phyloP scores from a whole-genome alignment of 495 filamentous ascomycete genomes.

The Lepidopterella palustris region DNA sequence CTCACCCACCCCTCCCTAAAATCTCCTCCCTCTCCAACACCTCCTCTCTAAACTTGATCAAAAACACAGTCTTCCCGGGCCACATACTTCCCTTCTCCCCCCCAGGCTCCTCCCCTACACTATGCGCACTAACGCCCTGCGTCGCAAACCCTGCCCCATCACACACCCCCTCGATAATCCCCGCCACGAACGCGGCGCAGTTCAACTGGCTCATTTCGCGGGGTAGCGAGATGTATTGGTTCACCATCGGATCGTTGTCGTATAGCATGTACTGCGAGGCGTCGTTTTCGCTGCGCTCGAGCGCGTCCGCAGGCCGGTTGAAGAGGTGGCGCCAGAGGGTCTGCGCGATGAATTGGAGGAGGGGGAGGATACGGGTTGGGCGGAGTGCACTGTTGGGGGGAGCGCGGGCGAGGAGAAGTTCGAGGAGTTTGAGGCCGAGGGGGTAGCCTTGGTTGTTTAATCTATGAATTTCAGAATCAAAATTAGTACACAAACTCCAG shows the following conservation, averaged over 20 bases:
- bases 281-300: conserved; percentile 78
- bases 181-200: conserved; percentile 91
- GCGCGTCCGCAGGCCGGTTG: conserved; percentile 75
- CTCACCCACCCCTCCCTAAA: conserved; percentile 40
- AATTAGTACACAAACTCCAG: not conserved
- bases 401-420: conserved; percentile 82
- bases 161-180: conserved; percentile 90
- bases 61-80: conserved; percentile 91
- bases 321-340: conserved; percentile 91
- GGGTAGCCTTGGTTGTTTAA: conserved; percentile 93
- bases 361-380: conserved; percentile 79
- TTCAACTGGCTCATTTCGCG: conserved; percentile 94
- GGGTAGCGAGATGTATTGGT: conserved; percentile 85
- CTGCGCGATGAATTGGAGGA: conserved; percentile 90
- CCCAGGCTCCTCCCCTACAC: conserved; percentile 54
- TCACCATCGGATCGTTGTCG: conserved; percentile 94
- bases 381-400: conserved; percentile 57
- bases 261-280: conserved; percentile 96
- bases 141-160: conserved; percentile 86
- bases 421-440: conserved; percentile 86
- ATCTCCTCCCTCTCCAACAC: conserved; percentile 87
- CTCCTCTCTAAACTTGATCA: conserved; percentile 80
- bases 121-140: conserved; percentile 80
- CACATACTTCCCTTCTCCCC: conserved; percentile 56
- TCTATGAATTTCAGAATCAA: conserved; percentile 39